A percentile compares a stretch with the other conserved stretches of the same genome.
phyloP scores from a whole-genome alignment of 495 filamentous ascomycete species.

The Neurospora sp. region DNA sequence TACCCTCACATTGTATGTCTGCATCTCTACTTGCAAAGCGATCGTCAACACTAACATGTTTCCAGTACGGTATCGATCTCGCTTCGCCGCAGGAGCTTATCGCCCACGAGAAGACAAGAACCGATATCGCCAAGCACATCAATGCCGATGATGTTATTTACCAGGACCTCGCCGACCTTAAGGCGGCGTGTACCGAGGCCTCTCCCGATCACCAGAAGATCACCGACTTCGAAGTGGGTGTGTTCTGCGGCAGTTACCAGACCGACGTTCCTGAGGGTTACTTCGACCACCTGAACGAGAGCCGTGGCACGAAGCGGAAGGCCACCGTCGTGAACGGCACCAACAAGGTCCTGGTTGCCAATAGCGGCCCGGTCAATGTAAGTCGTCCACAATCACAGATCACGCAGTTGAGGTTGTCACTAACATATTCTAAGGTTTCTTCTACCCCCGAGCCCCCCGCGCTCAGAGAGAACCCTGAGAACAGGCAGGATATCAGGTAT shows the following conservation, averaged over 20 bases:
- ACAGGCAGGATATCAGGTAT: constrained; percentile 15
- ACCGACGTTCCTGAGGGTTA: constrained; percentile 77
- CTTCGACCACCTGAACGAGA: constrained; percentile 71
- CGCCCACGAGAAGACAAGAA: constrained; percentile 62
- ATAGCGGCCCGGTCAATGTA: constrained; percentile 15
- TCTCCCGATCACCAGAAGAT: constrained; percentile 39
- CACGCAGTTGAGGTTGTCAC: not conserved
- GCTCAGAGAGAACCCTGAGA: constrained; percentile 5
- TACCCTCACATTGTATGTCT: constrained; percentile 37
- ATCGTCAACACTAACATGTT: not conserved
- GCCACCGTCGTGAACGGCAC: not conserved
- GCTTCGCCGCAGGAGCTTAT: constrained; percentile 75
- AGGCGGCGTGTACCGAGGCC: constrained; percentile 67
- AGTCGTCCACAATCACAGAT: not conserved
- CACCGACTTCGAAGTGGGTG: constrained; percentile 79
- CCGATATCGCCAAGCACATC: constrained; percentile 67
- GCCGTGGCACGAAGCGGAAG: constrained; percentile 65
- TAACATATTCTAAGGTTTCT: not conserved
- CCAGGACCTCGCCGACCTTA: constrained; percentile 75
- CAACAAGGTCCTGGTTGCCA: constrained; percentile 3
- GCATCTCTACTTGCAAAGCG: not conserved
- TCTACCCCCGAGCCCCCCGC: not conserved
- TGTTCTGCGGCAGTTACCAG: constrained; percentile 87
- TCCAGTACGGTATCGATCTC: constrained; percentile 77
- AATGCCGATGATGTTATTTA: constrained; percentile 90